Base-by-base conservation (phyloP, 805 yeast species). In the Candida oleophila region DNA sequence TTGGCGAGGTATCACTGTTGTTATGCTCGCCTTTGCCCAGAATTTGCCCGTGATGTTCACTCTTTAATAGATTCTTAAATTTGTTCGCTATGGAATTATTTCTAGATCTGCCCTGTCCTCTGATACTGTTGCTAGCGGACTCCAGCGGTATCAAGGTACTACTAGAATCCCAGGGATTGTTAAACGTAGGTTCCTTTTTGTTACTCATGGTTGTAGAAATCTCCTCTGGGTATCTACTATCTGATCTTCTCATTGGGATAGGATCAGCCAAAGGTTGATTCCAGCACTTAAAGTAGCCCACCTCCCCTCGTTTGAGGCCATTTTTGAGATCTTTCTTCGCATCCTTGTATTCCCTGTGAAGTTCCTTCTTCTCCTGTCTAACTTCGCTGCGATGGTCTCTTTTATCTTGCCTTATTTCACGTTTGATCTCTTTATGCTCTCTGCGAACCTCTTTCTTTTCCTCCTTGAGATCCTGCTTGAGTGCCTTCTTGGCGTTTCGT, bases 1-100 rank as follows among this genome's bases (percentile, higher is more conserved):
- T 41, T 4, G 43, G 35, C 20, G 43, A 41, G 12, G 39, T 15
- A 20, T 36, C 39, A 16, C 21, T 15, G 22, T 36, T 36, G 22
- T 36, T 36, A 16, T 36, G 39, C 4, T 36, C 39, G 14, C 18
- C 4, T 16, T 22, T n/a, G n/a, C n/a, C n/a, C n/a, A n/a, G n/a
- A n/a, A n/a, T n/a, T n/a, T n/a, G n/a, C n/a, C n/a, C 22, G 20
- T 22, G 21, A 12, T 21, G n/a, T 18, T 25, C 5, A 15, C 4
- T 38, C 28, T 38, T 55, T 15, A 62, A 53, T 12, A 62, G 49
- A 25, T 53, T 55, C n/a, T 56, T 49, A 35, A 62, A 49, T 41
- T 52, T 55, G 21, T 49, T 45, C 2, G 67, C 52, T 3, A 64
- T 49, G 25, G 61, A 57, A 46, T 47, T 50, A 32, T 52, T 47